A percentile compares a stretch with the other conserved stretches of the same genome.
These are phyloP conservation scores for Mucuna pruriens DNA, from an alignment of 306 rosid species.

Conservation along the genomic window DNA sequence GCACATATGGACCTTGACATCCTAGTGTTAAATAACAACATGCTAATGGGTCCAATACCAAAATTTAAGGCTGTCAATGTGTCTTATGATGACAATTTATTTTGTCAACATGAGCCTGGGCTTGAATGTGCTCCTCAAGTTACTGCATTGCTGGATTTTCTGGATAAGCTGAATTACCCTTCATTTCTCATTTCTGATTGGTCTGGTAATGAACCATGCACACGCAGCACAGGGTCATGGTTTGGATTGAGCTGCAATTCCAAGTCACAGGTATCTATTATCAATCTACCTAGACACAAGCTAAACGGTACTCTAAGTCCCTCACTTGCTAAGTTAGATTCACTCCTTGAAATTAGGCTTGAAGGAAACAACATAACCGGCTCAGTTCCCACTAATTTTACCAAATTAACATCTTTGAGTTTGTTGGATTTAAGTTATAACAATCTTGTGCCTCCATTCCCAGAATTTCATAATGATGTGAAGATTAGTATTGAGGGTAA, in stretches of 20 bases:
- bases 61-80: constrained; percentile 60
- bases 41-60: constrained; percentile 79
- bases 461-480: constrained; percentile 55
- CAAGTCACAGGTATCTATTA: constrained; percentile 53
- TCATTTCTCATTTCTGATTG: constrained; percentile 62
- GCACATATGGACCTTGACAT: constrained; percentile 66
- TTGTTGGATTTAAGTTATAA: constrained; percentile 71
- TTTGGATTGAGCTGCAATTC: constrained; percentile 74
- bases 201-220: constrained; percentile 80
- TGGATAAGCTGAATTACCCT: constrained; percentile 64
- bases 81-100: constrained; percentile 57
- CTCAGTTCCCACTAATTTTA: constrained; percentile 54
- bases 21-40: constrained; percentile 71
- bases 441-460: constrained; percentile 70
- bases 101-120: constrained; percentile 70
- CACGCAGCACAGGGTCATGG: constrained; percentile 57
- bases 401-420: constrained; percentile 57
- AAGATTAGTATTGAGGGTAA: constrained; percentile 57
- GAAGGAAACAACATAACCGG: constrained; percentile 63
- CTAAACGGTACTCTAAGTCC: constrained; percentile 77
- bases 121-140: constrained; percentile 65
- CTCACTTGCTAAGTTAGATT: constrained; percentile 67
- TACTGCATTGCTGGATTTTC: constrained; percentile 63
- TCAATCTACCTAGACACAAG: constrained; percentile 65
- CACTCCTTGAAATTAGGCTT: constrained; percentile 64